Percentiles rank a stretch among this genome's conserved stretches.
phyloP scores from a whole-genome alignment of 352 stramenopile species.

The Phytophthora citrophthora region DNA sequence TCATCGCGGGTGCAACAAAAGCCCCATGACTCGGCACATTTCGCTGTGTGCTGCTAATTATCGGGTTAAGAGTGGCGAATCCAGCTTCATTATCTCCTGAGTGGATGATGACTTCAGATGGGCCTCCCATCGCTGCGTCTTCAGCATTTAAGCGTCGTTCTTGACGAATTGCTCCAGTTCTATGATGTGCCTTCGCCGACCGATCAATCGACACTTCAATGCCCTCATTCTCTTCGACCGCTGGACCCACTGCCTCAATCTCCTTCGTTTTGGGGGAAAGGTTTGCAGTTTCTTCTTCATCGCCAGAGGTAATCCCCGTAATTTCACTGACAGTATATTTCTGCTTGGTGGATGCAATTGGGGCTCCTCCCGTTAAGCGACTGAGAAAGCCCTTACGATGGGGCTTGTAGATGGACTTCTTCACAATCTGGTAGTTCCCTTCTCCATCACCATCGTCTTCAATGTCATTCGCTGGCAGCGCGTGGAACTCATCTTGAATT shows the following conservation, averaged over 20 bases:
- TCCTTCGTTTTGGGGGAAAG: slow-evolving; percentile 9
- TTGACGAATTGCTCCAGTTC: slow-evolving; percentile 1
- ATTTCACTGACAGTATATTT: slow-evolving; percentile 31
- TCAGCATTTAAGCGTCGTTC: slow-evolving; percentile 23
- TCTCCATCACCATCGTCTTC: slow-evolving; percentile 23
- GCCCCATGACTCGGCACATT: slow-evolving; percentile 24
- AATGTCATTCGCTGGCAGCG: slow-evolving; percentile 25
- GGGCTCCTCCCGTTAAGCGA: slow-evolving; percentile 24
- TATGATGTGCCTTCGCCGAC: neutral
- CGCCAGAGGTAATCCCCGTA: slow-evolving; percentile 21
- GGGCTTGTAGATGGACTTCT: slow-evolving; percentile 77
- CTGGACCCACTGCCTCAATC: slow-evolving; percentile 15
- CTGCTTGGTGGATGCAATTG: slow-evolving; percentile 20
- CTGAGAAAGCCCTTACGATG: slow-evolving; percentile 43
- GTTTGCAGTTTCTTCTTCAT: slow-evolving; percentile 15
- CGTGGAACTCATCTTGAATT: slow-evolving; percentile 31
- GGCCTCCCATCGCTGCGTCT: slow-evolving; percentile 33
- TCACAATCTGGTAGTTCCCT: slow-evolving; percentile 49
- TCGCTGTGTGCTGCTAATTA: slow-evolving; percentile 44
- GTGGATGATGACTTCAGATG: slow-evolving; percentile 76
- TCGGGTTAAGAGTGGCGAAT: slow-evolving; percentile 72
- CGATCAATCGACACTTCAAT: slow-evolving; percentile 61
- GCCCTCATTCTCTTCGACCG: slow-evolving; percentile 50
- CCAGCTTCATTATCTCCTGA: slow-evolving; percentile 70
- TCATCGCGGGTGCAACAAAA: slow-evolving; percentile 28